Base-by-base conservation (phyloP, 768 basidiomycete species). In the Nidularia pulvinata region DNA sequence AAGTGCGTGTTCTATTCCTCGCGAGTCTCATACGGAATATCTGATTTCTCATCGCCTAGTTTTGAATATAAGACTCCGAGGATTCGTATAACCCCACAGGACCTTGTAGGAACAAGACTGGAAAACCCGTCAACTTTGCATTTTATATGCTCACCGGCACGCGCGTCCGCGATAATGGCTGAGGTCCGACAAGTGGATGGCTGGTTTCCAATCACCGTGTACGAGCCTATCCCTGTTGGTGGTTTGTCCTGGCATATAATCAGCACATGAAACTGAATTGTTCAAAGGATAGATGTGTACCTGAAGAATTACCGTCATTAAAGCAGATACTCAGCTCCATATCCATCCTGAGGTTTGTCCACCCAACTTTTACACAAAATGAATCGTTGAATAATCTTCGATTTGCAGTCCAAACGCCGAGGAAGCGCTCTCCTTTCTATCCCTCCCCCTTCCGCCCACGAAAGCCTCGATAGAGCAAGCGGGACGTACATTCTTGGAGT, bases 141-240 rank as follows among this genome's bases (percentile, higher is more conserved):
- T 67, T 93, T 93, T 60, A 85, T 94, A 19, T 95, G 93, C 64
- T 92, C 92, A 3, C 93, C 94, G 0, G 65, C 73, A 1, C 81
- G 94, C 43, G 91, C 91, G 4, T 66, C 73, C 11, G 71, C 72
- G 4, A 88, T 95, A 53, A 72, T 91, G 56, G 76, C 80, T 35
- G 87, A 95, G 65, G 77, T 89, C 10, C 63, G 72, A 3, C 64
- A 74, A 48, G 67, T 82, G 9, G 63, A 72, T 3, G 76, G 63
- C 7, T 93, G 93, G 91, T 61, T 70, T 6, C 89, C 93, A 4
- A 71, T 72, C 45, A 78, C 82, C 1, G 83, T 95, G 43, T 96
- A 87, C 59, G 93, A 95, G 69, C 94, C 94, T 1, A 89, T 94
- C 57, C 93, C 92, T 53, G 92, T 93, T 48, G 53, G 84, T 76